These are phyloP conservation scores for Aspergillus fijiensis DNA, from an alignment of 2,329 filamentous ascomycete species.

Conservation along the genomic window DNA sequence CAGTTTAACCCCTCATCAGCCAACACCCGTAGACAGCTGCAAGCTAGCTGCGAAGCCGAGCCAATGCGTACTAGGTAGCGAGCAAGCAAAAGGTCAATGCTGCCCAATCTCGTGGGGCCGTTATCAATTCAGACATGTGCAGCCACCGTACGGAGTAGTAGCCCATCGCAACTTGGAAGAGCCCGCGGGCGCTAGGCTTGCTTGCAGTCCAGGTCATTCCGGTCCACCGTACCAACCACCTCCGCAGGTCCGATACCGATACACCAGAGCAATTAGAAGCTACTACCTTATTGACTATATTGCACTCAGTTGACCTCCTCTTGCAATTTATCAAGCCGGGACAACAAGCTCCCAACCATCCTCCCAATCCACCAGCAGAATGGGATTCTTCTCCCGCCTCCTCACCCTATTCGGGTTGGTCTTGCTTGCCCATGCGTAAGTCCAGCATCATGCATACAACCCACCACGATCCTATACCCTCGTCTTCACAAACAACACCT, in stretches of 20 bases:
- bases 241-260: background rate
- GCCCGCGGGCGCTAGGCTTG: background rate
- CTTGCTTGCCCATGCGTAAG: constrained; percentile 84
- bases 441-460: constrained; percentile 4
- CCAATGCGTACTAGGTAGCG: background rate
- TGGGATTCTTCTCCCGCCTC: constrained; percentile 70
- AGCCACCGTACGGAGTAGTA: no score
- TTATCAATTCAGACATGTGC: no score
- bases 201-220: background rate
- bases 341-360: no score
- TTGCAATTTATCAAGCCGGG: no score
- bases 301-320: no score
- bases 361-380: background rate
- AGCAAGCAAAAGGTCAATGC: background rate
- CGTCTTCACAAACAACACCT: no score
- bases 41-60: background rate
- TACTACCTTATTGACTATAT: background rate
- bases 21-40: background rate
- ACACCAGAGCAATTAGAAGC: background rate
- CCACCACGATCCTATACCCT: no score
- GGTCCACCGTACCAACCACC: background rate
- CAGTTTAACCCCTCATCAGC: background rate
- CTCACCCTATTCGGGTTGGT: constrained; percentile 73
- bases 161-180: no score
- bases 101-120: background rate